Conservation (phyloP, 768 basidiomycete species). For the Agaricus sinodeliciosus region DNA sequence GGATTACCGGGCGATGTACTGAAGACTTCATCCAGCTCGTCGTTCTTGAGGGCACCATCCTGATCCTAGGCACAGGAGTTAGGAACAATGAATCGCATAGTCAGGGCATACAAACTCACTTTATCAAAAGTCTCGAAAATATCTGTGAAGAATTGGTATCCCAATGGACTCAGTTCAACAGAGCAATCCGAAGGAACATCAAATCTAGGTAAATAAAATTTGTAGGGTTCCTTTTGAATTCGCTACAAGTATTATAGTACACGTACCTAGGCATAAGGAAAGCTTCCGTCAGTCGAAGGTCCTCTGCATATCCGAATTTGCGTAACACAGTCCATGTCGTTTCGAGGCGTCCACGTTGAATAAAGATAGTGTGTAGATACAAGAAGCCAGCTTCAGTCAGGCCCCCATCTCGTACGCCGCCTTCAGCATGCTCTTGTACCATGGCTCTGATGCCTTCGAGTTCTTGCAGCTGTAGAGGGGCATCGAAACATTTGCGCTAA, state of each 20-base stretch:
- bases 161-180: slow-evolving; percentile 88
- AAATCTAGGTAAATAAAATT: slow-evolving; percentile 45
- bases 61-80: slow-evolving; percentile 59
- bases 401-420: slow-evolving; percentile 69
- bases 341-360: slow-evolving; percentile 90
- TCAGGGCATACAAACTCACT: slow-evolving; percentile 27
- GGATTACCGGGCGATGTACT: slow-evolving; percentile 95
- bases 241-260: background rate
- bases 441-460: slow-evolving; percentile 94
- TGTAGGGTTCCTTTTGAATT: background rate
- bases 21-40: slow-evolving; percentile 84
- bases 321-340: slow-evolving; percentile 97
- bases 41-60: slow-evolving; percentile 83
- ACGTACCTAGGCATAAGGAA: slow-evolving; percentile 87
- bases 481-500: slow-evolving; percentile 92
- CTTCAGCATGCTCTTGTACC: slow-evolving; percentile 74
- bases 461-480: slow-evolving; percentile 87
- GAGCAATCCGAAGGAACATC: slow-evolving; percentile 93
- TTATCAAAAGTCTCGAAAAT: slow-evolving; percentile 95
- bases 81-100: too few species aligned
- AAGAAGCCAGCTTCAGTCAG: slow-evolving; percentile 92
- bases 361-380: slow-evolving; percentile 93
- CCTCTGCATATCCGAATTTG: slow-evolving; percentile 95
- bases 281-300: slow-evolving; percentile 79
- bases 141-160: slow-evolving; percentile 96